Conservation (phyloP, 495 filamentous ascomycete genomes). For the Pseudotulostoma volvatum region DNA sequence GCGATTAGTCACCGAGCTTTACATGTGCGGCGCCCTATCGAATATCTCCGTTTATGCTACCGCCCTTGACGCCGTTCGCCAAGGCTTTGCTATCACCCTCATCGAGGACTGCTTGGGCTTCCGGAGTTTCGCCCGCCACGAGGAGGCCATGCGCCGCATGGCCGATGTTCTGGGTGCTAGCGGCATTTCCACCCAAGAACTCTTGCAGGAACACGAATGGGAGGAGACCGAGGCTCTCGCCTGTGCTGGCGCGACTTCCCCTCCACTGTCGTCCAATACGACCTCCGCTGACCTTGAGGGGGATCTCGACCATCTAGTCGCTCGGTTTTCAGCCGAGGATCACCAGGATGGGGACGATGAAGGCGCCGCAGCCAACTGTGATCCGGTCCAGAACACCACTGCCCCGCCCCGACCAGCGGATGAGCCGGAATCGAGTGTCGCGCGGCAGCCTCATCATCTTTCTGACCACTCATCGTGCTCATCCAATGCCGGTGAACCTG, state of each 20-base stretch:
- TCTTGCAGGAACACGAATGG: constrained; percentile 38
- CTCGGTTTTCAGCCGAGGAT: constrained; percentile 1
- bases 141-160: constrained; percentile 61
- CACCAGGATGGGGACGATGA: constrained; percentile 10
- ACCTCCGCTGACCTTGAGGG: constrained; percentile 21
- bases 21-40: constrained; percentile 74
- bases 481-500: not conserved
- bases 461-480: no score
- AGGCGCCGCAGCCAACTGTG: constrained; percentile 10
- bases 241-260: constrained; percentile 8
- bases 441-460: no score
- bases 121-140: constrained; percentile 52
- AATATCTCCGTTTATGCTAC: constrained; percentile 88
- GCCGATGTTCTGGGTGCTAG: constrained; percentile 58
- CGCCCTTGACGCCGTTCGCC: constrained; percentile 71
- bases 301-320: constrained; percentile 20
- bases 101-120: constrained; percentile 85
- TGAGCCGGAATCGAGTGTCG: constrained; percentile 1
- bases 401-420: constrained; percentile 1
- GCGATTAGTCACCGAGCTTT: constrained; percentile 78
- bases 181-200: constrained; percentile 38
- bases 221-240: constrained; percentile 29
- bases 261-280: constrained; percentile 6
- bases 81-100: constrained; percentile 72
- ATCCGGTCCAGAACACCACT: constrained; percentile 7